Base-by-base conservation (phyloP, 371 early-diverging fungal genomes). In the Actinomortierella ambigua region DNA sequence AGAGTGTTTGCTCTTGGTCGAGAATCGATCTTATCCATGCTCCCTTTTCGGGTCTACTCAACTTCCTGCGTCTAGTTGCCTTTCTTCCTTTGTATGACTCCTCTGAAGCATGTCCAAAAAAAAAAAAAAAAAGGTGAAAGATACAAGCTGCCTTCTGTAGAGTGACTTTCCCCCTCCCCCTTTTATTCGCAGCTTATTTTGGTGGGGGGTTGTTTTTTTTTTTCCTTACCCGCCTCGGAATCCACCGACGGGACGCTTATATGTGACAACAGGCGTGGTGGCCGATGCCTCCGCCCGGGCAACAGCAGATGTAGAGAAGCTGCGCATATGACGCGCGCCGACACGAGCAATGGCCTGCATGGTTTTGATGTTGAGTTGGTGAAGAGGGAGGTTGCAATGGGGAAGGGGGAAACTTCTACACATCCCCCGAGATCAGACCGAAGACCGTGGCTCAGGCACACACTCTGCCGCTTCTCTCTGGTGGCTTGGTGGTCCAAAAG, bases 181-280 rank as follows among this genome's bases (percentile, higher is more conserved):
- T n/a, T n/a, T n/a, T n/a, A n/a, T n/a, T n/a, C n/a, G n/a, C n/a
- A n/a, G n/a, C n/a, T n/a, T n/a, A n/a, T n/a, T n/a, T n/a, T n/a
- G n/a, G n/a, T n/a, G n/a, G n/a, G n/a, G n/a, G n/a, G n/a, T n/a
- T 34, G 4, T 34, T 34, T 34, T 34, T 34, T 34, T 34, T 34
- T 4, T 34, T 34, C 17, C 18, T 71, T 71, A 71, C 73, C 73
- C 73, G 57, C 73, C 73, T 62, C 73, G 73, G 73, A 71, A 71
- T 61, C 66, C 73, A 54, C 73, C 73, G 43, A 71, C 57, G 53
- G 73, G 73, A 26, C 73, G 73, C 63, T 66, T 71, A 57, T 71
- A 71, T 27, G 50, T 66, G 63, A 71, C 73, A 14, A 71, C 73
- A 46, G 66, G 66, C n/a, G 63, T 28, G 48, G 22, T 48, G 26